These are phyloP conservation scores for Teunomyces barrocoloradensis DNA, from an alignment of 805 yeast genomes.

Conservation along the genomic window DNA sequence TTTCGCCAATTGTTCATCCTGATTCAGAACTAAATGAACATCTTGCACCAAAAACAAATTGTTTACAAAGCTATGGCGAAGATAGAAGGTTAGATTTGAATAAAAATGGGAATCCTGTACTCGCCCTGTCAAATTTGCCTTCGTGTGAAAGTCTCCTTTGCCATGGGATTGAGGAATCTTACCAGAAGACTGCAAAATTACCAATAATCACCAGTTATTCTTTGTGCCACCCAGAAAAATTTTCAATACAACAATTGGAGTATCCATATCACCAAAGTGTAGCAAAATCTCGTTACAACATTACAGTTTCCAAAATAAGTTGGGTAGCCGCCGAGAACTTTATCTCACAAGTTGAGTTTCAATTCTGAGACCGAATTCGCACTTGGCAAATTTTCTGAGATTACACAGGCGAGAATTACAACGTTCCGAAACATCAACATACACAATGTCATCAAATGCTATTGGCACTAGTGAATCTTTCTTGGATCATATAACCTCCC, in stretches of 20 bases:
- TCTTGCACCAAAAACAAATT: not conserved
- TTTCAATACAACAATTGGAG: not conserved
- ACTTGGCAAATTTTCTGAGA: not conserved
- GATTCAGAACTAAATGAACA: not conserved
- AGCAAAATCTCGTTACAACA: not conserved
- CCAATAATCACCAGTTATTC: not conserved
- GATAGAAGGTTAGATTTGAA: not conserved
- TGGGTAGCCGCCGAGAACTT: not conserved
- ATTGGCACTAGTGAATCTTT: constrained; percentile 7
- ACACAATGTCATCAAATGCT: not conserved
- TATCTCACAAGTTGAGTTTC: not conserved
- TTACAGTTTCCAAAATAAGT: not conserved
- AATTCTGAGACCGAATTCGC: not conserved
- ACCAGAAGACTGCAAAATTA: not conserved
- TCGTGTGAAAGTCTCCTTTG: too few relatives aligned
- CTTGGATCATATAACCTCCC: constrained; percentile 6
- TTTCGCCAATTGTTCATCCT: not conserved
- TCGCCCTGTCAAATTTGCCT: not conserved
- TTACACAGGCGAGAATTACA: not conserved
- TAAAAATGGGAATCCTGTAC: not conserved
- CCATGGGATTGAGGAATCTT: too few relatives aligned
- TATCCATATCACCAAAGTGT: not conserved
- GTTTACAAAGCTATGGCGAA: not conserved
- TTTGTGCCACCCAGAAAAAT: not conserved
- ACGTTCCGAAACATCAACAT: not conserved